Evolutionary conservation across 2,329 filamentous ascomycete species (phyloP).

Genomic region (Clonostachys chloroleuca): DNA sequence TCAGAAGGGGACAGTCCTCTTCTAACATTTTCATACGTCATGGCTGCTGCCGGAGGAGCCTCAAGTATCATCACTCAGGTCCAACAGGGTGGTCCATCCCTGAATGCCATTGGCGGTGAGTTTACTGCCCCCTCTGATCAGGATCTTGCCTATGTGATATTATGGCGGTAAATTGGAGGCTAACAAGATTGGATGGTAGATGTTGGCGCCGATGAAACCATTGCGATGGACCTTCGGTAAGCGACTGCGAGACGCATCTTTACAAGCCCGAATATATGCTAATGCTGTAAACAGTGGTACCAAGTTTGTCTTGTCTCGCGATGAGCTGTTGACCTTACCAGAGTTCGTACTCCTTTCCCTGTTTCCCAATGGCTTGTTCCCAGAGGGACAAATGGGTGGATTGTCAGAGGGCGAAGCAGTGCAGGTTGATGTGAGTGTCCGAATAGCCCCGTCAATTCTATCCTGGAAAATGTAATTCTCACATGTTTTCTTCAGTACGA

Average conservation of each 20-base stretch:
- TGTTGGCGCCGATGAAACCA: conserved; percentile 87
- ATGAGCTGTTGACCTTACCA: conserved; percentile 90
- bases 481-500: conserved; percentile 66
- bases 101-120: conserved; percentile 84
- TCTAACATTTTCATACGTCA: conserved; percentile 89
- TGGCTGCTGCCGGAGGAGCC: conserved; percentile 95
- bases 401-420: conserved; percentile 93
- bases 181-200: conserved; percentile 34
- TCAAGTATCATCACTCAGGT: conserved; percentile 99
- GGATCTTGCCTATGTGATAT: background rate
- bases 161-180: background rate
- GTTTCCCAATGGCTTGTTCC: conserved; percentile 96
- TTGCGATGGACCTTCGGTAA: conserved; percentile 90
- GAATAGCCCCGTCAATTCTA: background rate
- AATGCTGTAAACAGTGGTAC: conserved; percentile 62
- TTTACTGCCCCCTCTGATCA: background rate
- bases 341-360: conserved; percentile 97
- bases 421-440: conserved; percentile 85
- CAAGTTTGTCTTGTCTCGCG: conserved; percentile 87
- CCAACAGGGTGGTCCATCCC: conserved; percentile 84
- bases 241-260: conserved; percentile 11
- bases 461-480: conserved; percentile 2
- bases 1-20: conserved; percentile 92
- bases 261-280: conserved; percentile 7
- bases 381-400: conserved; percentile 91